Base-by-base conservation (phyloP, 768 basidiomycete species). In the Lepiota brunneoincarnata region DNA sequence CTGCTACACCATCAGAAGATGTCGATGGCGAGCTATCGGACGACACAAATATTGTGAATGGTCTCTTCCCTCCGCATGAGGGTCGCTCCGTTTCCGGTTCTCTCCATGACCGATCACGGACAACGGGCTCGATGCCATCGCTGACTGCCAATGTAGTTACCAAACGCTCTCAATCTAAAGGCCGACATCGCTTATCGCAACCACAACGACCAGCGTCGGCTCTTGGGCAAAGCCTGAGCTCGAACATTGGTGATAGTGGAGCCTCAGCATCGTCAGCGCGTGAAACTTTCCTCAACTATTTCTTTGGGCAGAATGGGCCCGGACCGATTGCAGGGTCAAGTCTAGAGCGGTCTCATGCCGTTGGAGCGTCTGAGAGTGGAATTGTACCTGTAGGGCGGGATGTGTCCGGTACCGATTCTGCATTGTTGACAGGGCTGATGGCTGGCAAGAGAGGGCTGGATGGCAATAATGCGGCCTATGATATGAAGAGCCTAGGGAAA, bases 401-500 rank as follows among this genome's bases (percentile, higher is more conserved):
- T 58, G 61, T 88, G 35, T 84, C 83, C 11, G 81, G 75, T 2
- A 66, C 70, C 7, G 86, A 87, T 46, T 64, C 71, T 14, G 59
- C 72, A 31, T 67, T 82, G 42, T 76, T 79, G 28, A 71, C 79
- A 12, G 88, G 89, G 3, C 65, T 90, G 23, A 77, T 89, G 81
- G 81, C 82, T 17, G 80, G 82, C 12, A 87, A 83, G 71, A 73
- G 81, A 47, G 74, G 76, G 10, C 66, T 90, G 45, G 91, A 94
- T 61, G 88, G 76, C 44, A 89, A 76, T 67, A 89, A 79, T 61
- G 89, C 94, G 51, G 94, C 91, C 43, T 98, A 86, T 68, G 97
- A 98, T 68, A 99, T 99, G 97, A 98, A 93, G 79, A 97, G 93
- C 65, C 76, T 98, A 49, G 93, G 95, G 39, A 94, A 89, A 72